Conservation (phyloP, 106 monocot species). For the Chionographis japonica region DNA sequence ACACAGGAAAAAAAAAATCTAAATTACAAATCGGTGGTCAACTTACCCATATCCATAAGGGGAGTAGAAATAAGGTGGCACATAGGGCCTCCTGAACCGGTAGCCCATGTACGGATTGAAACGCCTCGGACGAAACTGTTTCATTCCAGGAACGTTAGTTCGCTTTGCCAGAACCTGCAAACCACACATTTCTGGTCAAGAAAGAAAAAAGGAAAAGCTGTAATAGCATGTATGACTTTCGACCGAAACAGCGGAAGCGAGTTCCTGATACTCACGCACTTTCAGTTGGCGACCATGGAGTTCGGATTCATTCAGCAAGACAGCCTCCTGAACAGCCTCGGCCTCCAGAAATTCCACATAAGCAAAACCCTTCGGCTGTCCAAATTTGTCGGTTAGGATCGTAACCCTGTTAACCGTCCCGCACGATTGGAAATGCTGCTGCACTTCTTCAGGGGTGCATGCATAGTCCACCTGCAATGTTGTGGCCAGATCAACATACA, state of each 20-base stretch:
- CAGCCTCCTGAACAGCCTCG: conserved; percentile 83
- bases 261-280: conserved; percentile 11
- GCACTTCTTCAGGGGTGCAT: conserved; percentile 97
- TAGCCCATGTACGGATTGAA: conserved; percentile 61
- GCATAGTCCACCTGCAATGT: conserved; percentile 82
- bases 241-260: not conserved
- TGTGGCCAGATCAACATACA: too few relatives aligned
- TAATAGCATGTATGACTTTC: not conserved
- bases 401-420: conserved; percentile 90
- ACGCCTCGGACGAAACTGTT: conserved; percentile 52
- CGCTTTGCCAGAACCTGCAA: conserved; percentile 62
- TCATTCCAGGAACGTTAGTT: conserved; percentile 82
- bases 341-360: conserved; percentile 84
- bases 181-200: not conserved
- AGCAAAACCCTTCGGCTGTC: conserved; percentile 85
- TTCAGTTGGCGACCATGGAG: conserved; percentile 92
- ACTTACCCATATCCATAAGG: conserved; percentile 81
- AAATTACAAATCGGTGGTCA: not conserved
- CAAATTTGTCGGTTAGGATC: conserved; percentile 83
- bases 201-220: not conserved
- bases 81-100: conserved; percentile 46
- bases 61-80: conserved; percentile 59
- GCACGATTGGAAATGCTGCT: conserved; percentile 90
- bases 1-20: not conserved
- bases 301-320: conserved; percentile 79